phyloP scores from a whole-genome alignment of 2,329 filamentous ascomycete species.

The Lasiodiplodia hormozganensis region DNA sequence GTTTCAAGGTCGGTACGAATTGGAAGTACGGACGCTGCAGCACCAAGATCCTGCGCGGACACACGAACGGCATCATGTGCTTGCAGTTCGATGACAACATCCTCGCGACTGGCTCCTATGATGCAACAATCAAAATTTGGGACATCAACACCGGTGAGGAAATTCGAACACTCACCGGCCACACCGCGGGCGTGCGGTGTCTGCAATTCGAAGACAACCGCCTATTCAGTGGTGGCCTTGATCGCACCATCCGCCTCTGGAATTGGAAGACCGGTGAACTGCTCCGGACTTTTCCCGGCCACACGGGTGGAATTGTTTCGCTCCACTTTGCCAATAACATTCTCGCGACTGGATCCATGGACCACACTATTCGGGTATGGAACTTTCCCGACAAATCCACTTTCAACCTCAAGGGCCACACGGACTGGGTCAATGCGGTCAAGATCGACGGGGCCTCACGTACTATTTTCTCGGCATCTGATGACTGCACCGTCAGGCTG shows the following conservation, averaged over 20 bases:
- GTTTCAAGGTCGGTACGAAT: constrained; percentile 94
- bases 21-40: constrained; percentile 95
- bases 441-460: constrained; percentile 81
- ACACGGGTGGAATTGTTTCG: constrained; percentile 82
- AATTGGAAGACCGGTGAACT: constrained; percentile 94
- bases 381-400: constrained; percentile 86
- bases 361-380: constrained; percentile 90
- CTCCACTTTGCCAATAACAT: constrained; percentile 87
- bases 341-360: constrained; percentile 86
- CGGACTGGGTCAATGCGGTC: constrained; percentile 97
- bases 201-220: constrained; percentile 93
- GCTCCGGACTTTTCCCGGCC: constrained; percentile 79
- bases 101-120: constrained; percentile 92
- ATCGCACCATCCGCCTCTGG: constrained; percentile 90
- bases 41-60: constrained; percentile 82
- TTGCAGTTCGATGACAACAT: constrained; percentile 86
- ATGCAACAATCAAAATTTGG: constrained; percentile 95
- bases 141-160: constrained; percentile 87
- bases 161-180: constrained; percentile 82
- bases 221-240: constrained; percentile 87
- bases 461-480: constrained; percentile 90
- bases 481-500: constrained; percentile 88
- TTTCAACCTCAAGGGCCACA: constrained; percentile 81
- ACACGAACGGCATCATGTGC: constrained; percentile 86
- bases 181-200: constrained; percentile 82